Conservation (phyloP, 768 basidiomycete genomes). For the Rhodosporidiobolus odoratus region DNA sequence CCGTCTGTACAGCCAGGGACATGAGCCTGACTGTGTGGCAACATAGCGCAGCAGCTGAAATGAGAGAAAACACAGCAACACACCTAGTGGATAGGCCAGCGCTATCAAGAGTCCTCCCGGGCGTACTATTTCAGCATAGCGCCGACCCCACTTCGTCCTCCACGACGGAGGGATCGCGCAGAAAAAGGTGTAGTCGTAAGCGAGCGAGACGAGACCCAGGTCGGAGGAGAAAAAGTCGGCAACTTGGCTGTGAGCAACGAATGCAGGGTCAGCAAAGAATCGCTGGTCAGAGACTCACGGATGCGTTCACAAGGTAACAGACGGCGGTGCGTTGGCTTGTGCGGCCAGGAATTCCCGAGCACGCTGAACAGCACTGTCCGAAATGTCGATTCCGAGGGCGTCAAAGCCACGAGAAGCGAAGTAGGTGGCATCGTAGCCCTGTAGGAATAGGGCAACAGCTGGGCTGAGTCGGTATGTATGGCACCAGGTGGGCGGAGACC, state of each 20-base stretch:
- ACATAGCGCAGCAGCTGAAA: neutral
- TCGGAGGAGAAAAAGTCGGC: constrained; percentile 58
- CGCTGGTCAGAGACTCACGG: neutral
- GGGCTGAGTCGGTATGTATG: neutral
- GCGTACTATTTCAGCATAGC: constrained; percentile 58
- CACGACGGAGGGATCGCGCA: constrained; percentile 60
- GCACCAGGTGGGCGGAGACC: constrained; percentile 5
- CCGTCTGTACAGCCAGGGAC: too few relatives aligned
- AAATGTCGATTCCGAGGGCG: constrained; percentile 57
- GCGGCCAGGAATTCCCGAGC: constrained; percentile 50
- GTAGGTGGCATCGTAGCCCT: constrained; percentile 62
- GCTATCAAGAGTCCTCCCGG: constrained; percentile 62
- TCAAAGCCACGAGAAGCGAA: constrained; percentile 56
- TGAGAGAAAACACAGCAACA: neutral
- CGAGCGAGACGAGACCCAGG: constrained; percentile 53
- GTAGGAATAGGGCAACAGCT: neutral
- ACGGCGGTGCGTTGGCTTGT: constrained; percentile 1
- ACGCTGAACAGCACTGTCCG: constrained; percentile 54
- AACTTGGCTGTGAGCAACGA: constrained; percentile 44
- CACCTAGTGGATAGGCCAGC: constrained; percentile 56
- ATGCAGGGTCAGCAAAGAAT: neutral
- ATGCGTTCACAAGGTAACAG: constrained; percentile 14
- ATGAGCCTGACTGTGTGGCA: neutral
- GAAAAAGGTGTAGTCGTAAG: constrained; percentile 74
- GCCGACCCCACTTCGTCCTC: constrained; percentile 57